Evolutionary conservation across 2,329 filamentous ascomycete species (phyloP), one percentile per base, ranked within the genome.

Genomic region (Metarhizium anisopliae): DNA sequence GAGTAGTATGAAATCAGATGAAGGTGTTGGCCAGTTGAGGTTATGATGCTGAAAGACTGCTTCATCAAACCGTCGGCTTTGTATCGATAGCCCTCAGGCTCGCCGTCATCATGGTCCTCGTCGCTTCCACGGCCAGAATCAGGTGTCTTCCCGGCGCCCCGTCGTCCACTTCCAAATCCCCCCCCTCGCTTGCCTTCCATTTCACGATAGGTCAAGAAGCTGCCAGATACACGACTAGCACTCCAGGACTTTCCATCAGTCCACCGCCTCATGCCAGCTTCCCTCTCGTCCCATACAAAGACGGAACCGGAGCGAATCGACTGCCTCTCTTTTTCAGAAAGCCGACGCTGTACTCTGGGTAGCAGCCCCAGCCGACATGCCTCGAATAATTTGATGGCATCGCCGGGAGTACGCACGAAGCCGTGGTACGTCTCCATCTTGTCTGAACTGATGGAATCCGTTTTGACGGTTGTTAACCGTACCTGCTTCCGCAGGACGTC

Each of bases 201-300:
- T 69, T 99, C 94, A 43, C 94, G 82, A 68, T 99, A 99, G 7
- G 94, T 97, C 58, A 99, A 74, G 70, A 99, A 99, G 75, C 94
- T 97, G 53, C 94, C 94, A 0, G 93, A 97, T 0, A 99, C 94
- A 59, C 94, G 84, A 74, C 93, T 97, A 38, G 94, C 94, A 67
- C 93, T 97, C 94, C 94, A 99, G 40, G 93, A 97, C 72, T 99
- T 99, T 56, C 94, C 94, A 65, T 99, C 94, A 0, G 94, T 99
- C 94, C 94, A 99, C 71, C 94, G 81, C 66, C 94, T 83, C 94
- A 99, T 99, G 62, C 94, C 94, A 11, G 94, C 94, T 76, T 99
- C 94, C 64, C 93, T 81, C 77, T 99, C 94, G 71, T 99, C 94
- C 94, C 94, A 99, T n/a, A 99, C 94, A 66, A 97, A 99, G 3